Evolutionary conservation across 139 green algal species (phyloP), one percentile per base, ranked within the genome.

Genomic region (Volvox africanus): DNA sequence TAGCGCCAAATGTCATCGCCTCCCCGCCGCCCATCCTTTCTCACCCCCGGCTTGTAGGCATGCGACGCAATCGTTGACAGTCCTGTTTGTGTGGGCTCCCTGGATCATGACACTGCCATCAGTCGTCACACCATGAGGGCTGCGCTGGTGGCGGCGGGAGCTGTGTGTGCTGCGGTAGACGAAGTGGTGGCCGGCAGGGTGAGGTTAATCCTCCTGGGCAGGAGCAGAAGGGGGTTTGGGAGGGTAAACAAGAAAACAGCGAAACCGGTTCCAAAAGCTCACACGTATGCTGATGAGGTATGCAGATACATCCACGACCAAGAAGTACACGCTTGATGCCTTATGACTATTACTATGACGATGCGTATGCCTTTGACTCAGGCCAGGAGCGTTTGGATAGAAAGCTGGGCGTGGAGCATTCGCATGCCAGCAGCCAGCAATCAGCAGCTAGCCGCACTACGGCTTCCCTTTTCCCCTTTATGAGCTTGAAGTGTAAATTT

Each of bases 101-200:
- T 99, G 67, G 97, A 99, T 91, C 89, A 90, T 0, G 97, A 99
- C 94, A 99, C 97, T 6, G 94, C 94, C n/a, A 92, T 99, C 62
- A 96, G 91, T 19, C 90, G 93, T 32, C 87, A 92, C 89, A 97
- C 95, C 55, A 97, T 96, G 69, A n/a, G 76, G 9, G 97, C 96
- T 0, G 97, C 97, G 14, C 92, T 98, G 68, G 92, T 93, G 35
- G 97, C 97, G 0, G 97, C 96, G 1, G 96, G 97, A 2, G 95
- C 96, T 35, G 94, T 96, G 62, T 97, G 93, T 73, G 32, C 87
- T 12, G 97, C 97, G 11, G 94, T 99, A 22, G 96, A 98, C 71
- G 84, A 84, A 9, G 93, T 98, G 19, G 82, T 98, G 71, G 20
- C 35, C 0, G 93, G 93, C n/a, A 75, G 77, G 90, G 90, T 93